Evolutionary conservation across 495 filamentous ascomycete species (phyloP), one percentile per base, ranked within the genome.

Genomic region (Aspergillus avenaceus): DNA sequence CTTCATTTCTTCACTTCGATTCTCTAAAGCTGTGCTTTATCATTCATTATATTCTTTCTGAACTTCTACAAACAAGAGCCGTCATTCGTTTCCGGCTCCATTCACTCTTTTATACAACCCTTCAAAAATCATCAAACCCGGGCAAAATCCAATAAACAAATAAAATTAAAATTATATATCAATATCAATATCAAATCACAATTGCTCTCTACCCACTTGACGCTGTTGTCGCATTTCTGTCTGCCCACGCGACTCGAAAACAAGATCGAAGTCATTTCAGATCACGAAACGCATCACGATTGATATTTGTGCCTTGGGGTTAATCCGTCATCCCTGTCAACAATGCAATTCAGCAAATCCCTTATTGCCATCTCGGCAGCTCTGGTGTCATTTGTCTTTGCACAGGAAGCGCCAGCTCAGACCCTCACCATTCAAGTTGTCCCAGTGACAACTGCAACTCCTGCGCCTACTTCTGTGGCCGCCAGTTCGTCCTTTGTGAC

Each of bases 11-110:
- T 37, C 28, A 31, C 37, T 57, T 54, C 31, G 40, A 21, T 48
- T 23, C 49, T 32, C 34, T 40, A 31, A 52, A 56, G 53, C 62
- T 60, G 62, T 60, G 61, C 51, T 62, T n/a, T 36, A 12, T 16
- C 32, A 12, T 36, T 36, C n/a, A 16, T 36, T 36, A 36, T n/a
- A 59, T 61, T 58, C 18, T 55, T 48, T 41, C 19, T 54, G 47
- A 25, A 29, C 26, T 41, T 24, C 24, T 29, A 41, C 50, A 41
- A 40, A 69, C 62, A 63, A 64, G 66, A 60, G 63, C 67, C 66
- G 65, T 67, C 64, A 58, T 58, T 72, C 66, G 50, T 71, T 72
- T 60, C 53, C 63, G 66, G 64, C 60, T 63, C 60, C 56, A 69
- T 66, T 63, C 69, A 55, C 55, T 72, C 67, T 59, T 65, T 72